These are phyloP conservation scores for Eutrema japonicum DNA, from an alignment of 345 rosid genomes.

Conservation along the genomic window DNA sequence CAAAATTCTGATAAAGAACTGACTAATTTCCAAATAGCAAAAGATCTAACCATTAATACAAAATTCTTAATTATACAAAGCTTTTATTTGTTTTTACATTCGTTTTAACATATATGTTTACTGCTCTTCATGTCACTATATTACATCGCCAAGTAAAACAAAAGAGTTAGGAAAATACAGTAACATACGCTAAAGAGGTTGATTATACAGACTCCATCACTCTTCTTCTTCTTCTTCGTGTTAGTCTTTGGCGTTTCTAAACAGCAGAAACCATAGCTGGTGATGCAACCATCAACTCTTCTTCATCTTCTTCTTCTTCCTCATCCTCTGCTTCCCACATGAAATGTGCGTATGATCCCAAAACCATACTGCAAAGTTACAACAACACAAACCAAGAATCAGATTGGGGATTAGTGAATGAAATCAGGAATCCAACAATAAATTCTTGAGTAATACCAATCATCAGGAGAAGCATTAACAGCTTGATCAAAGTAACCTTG, in stretches of 20 bases:
- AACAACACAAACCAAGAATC: neutral
- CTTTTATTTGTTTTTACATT: slow-evolving; percentile 27
- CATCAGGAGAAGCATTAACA: slow-evolving; percentile 65
- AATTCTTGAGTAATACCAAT: slow-evolving; percentile 48
- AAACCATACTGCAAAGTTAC: slow-evolving; percentile 57
- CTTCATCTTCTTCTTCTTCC: slow-evolving; percentile 45
- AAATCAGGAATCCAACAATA: slow-evolving; percentile 46
- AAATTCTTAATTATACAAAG: neutral
- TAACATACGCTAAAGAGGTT: slow-evolving; percentile 11
- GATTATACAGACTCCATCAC: slow-evolving; percentile 6
- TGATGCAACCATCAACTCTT: slow-evolving; percentile 8
- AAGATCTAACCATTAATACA: neutral
- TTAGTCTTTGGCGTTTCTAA: slow-evolving; percentile 27
- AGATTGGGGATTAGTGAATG: neutral
- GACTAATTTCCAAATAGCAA: neutral
- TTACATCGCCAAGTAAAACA: slow-evolving; percentile 22
- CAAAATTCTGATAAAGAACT: neutral
- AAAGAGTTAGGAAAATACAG: slow-evolving; percentile 33
- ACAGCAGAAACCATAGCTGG: slow-evolving; percentile 51
- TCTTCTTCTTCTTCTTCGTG: slow-evolving; percentile 14
- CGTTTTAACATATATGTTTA: slow-evolving; percentile 18
- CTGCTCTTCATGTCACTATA: slow-evolving; percentile 23
- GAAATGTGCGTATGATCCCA: slow-evolving; percentile 83
- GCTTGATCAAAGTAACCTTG: slow-evolving; percentile 74
- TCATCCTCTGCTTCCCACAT: slow-evolving; percentile 92